Base-by-base conservation (phyloP, 768 basidiomycete genomes). In the Boletus tylopilopsis region DNA sequence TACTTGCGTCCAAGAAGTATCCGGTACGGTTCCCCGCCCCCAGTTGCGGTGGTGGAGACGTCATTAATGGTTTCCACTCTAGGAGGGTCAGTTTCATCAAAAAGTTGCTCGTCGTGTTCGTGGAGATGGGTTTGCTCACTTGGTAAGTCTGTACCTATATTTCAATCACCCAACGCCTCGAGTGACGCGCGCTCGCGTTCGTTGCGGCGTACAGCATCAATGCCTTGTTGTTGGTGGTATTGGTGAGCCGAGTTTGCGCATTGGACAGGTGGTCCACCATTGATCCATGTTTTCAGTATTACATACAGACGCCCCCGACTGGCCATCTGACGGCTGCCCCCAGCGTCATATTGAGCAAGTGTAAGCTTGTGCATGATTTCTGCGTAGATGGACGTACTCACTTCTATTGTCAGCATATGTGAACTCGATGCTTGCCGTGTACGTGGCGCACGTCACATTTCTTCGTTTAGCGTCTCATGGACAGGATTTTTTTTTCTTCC, bases 401-500 rank as follows among this genome's bases (percentile, higher is more conserved):
- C 2, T 18, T n/a, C n/a, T 19, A 18, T 22, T 16, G 13, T n/a
- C 21, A 63, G 55, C 62, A 36, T 62, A 63, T 27, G 44, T 58
- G 30, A 51, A 60, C 35, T 51, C 58, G 19, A 63, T 60, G 55
- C 45, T 63, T n/a, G 53, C 30, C 5, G 58, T 60, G 61, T 60
- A 38, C 44, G 61, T 51, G 15, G 6, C 13, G 29, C 12, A 30
- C 13, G 13, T 13, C 13, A 11, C 33, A 4, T 15, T 15, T 2
- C 12, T 22, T 46, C n/a, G n/a, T 1, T 5, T 13, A 16, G n/a
- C 33, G 33, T 34, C 16, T 34, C 29, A 5, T 30, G 24, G 25
- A 32, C 15, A 7, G 3, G 29, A 39, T 18, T 16, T n/a, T 18
- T 33, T 32, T n/a, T n/a, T n/a, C n/a, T n/a, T n/a, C n/a, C n/a